Conservation (phyloP, 495 filamentous ascomycete species). For the Xylaria nigripes region DNA sequence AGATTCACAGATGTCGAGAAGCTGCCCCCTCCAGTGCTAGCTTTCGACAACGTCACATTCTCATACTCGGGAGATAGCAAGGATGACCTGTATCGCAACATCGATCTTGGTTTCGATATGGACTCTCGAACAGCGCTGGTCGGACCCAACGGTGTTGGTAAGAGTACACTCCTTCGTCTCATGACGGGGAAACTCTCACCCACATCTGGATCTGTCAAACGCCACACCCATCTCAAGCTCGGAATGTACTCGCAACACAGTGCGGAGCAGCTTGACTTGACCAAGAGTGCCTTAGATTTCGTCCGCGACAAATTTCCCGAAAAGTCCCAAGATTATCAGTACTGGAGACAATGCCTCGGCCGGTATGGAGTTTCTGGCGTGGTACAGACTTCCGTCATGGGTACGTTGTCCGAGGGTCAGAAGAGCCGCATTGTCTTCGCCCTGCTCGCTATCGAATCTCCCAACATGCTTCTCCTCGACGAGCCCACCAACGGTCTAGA, state of each 20-base stretch:
- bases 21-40: slow-evolving; percentile 90
- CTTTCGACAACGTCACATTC: slow-evolving; percentile 95
- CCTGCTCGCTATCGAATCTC: slow-evolving; percentile 86
- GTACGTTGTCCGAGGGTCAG: slow-evolving; percentile 94
- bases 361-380: slow-evolving; percentile 87
- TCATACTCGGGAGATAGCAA: slow-evolving; percentile 85
- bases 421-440: slow-evolving; percentile 98
- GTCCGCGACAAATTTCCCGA: slow-evolving; percentile 88
- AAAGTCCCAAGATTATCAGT: slow-evolving; percentile 95
- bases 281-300: slow-evolving; percentile 95
- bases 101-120: slow-evolving; percentile 99
- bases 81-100: slow-evolving; percentile 90
- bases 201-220: slow-evolving; percentile 68
- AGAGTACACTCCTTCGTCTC: slow-evolving; percentile 93
- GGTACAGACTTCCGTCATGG: slow-evolving; percentile 92
- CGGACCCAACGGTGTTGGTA: slow-evolving; percentile 98
- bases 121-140: slow-evolving; percentile 95
- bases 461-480: slow-evolving; percentile 97
- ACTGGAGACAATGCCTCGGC: slow-evolving; percentile 96
- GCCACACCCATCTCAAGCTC: slow-evolving; percentile 97
- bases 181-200: slow-evolving; percentile 96
- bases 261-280: slow-evolving; percentile 94
- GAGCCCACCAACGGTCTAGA: slow-evolving; percentile 99
- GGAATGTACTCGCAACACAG: slow-evolving; percentile 98
- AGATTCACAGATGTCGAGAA: slow-evolving; percentile 98